These are phyloP conservation scores for Trichoderma aggressivum DNA, from an alignment of 2,329 filamentous ascomycete species.

Conservation along the genomic window DNA sequence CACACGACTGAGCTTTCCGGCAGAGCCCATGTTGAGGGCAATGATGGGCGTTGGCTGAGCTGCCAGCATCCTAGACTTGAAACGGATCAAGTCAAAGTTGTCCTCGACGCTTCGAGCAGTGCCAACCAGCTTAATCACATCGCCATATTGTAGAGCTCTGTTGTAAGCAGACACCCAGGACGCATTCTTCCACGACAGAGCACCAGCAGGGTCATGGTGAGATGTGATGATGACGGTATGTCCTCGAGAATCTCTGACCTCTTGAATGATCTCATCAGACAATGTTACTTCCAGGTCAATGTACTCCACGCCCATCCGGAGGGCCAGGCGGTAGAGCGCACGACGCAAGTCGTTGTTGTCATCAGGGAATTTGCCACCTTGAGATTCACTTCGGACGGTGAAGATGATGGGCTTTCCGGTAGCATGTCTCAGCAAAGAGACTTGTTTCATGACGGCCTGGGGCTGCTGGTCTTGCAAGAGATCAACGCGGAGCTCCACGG, in stretches of 20 bases:
- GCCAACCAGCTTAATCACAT: conserved; percentile 92
- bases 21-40: conserved; percentile 89
- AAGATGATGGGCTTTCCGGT: conserved; percentile 83
- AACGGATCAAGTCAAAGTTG: conserved; percentile 79
- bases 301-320: conserved; percentile 86
- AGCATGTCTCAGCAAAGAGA: conserved; percentile 71
- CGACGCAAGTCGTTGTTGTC: conserved; percentile 66
- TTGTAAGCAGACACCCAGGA: conserved; percentile 92
- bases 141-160: conserved; percentile 80
- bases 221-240: conserved; percentile 86
- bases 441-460: conserved; percentile 78
- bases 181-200: conserved; percentile 85
- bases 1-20: conserved; percentile 85
- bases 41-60: conserved; percentile 82
- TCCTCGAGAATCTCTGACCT: conserved; percentile 63
- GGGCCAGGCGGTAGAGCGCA: conserved; percentile 71
- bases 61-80: conserved; percentile 71
- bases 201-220: conserved; percentile 80
- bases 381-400: conserved; percentile 79
- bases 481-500: conserved; percentile 91
- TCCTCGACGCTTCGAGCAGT: conserved; percentile 72
- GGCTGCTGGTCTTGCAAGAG: conserved; percentile 71
- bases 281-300: conserved; percentile 89
- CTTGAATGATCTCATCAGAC: conserved; percentile 69
- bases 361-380: conserved; percentile 87